Percentiles rank a stretch among this genome's conserved stretches.
These are phyloP conservation scores for Nannizziopsis barbatae DNA, from an alignment of 2,329 filamentous ascomycete species.

Conservation along the genomic window DNA sequence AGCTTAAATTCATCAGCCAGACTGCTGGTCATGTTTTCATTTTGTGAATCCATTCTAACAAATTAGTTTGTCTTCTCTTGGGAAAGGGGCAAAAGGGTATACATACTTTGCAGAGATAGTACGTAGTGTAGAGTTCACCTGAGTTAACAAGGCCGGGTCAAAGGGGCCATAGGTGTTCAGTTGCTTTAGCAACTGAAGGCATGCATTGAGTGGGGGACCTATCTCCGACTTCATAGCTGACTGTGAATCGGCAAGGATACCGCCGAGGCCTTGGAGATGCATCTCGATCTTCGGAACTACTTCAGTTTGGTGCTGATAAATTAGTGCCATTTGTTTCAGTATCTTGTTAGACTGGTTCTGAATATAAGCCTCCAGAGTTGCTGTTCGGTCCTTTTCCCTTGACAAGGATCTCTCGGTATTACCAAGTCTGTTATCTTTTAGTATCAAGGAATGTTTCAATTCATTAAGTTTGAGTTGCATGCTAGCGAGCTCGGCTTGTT, in stretches of 20 bases:
- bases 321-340: conserved; percentile 4
- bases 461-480: conserved; percentile 16
- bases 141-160: conserved; percentile 1
- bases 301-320: conserved; percentile 10
- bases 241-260: background rate
- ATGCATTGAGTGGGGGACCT: conserved; percentile 5
- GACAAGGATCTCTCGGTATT: conserved; percentile 18
- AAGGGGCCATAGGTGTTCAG: conserved; percentile 3
- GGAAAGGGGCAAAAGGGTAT: background rate
- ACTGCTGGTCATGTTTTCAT: conserved; percentile 14
- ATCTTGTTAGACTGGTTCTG: conserved; percentile 15
- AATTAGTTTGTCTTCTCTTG: background rate
- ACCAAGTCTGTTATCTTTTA: conserved; percentile 18
- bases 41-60: conserved; percentile 20
- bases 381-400: conserved; percentile 24
- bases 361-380: conserved; percentile 26
- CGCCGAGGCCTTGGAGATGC: conserved; percentile 4
- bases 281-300: conserved; percentile 5
- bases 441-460: conserved; percentile 21
- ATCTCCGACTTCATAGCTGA: conserved; percentile 10
- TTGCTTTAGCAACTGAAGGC: conserved; percentile 8
- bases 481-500: conserved; percentile 17
- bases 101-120: conserved; percentile 21
- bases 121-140: conserved; percentile 7
- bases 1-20: conserved; percentile 14